Evolutionary conservation across 768 basidiomycete genomes (phyloP), one percentile per base, ranked within the genome.

Genomic region (Naganishia antarctica): DNA sequence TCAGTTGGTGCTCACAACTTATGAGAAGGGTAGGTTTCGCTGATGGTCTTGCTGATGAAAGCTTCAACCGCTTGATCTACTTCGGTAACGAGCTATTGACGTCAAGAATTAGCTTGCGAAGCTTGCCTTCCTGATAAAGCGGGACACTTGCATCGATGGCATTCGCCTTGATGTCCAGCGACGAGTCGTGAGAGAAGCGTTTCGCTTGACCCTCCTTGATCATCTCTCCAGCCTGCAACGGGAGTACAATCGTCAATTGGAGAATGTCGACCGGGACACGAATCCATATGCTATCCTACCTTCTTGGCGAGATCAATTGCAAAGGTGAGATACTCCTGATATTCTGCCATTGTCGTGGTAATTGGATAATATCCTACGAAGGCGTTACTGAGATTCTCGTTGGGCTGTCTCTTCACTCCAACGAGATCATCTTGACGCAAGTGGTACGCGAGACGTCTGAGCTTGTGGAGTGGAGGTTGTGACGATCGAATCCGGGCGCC

Each of bases 41-140:
- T 80, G 61, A 94, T 83, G 73, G 86, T 83, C 32, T 80, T 73
- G 78, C 85, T 86, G 51, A 96, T 89, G 49, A 92, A 79, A 65
- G 89, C 85, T 77, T 96, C 93, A 11, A 96, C 93, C 45, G 83
- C 85, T 37, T 92, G 87, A 76, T 98, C 93, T 71, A 89, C 94
- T 79, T 93, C 88, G 0, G 93, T 98, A 28, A 98, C 93, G 46
- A 74, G 73, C 79, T 96, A 92, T 23, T 91, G 90, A 4, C 91
- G 84, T 73, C 92, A 94, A 90, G 83, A 94, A 96, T 34, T 32
- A 51, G 50, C 21, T 25, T 28, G 29, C 4, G 21, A 53, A 6
- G 37, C 3, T 28, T 34, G 15, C 16, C 1, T 51, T 7, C 45
- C 13, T 51, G 29, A 3, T 46, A 5, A 2, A 11, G n/a, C n/a